Base-by-base conservation (phyloP, 2,329 filamentous ascomycete genomes). In the Trichoderma sp. region DNA sequence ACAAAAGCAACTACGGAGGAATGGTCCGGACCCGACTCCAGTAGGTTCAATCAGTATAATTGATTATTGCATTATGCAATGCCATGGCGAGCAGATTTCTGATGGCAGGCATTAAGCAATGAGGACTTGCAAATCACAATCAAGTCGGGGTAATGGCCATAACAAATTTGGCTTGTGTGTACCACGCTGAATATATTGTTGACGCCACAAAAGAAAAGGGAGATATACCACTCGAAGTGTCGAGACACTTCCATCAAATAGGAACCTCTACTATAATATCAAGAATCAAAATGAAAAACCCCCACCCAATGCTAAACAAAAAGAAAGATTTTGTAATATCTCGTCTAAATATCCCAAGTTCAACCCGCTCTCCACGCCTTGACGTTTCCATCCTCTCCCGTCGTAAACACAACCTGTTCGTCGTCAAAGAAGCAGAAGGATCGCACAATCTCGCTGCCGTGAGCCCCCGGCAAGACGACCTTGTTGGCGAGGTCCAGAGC, bases 391-490 rank as follows among this genome's bases (percentile, higher is more conserved):
- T 91, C 90, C 79, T 91, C 90, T 21, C 90, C 90, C 6, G 86
- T 88, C 63, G 89, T 91, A 76, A 90, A 90, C 6, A 91, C 89
- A 38, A 88, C 84, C 79, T 90, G 87, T 77, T 88, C 87, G 78
- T 90, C 86, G 76, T 92, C 91, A 75, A 91, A 87, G 81, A 92
- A 91, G 82, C 89, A 91, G 79, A 92, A 92, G 16, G 89, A 87
- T 56, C 91, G 86, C 59, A 93, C 89, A 78, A 93, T 87, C 79
- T 93, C 91, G 3, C 88, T 88, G 0, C 90, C 89, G 80, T 93
- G 92, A 4, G 89, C 91, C 0, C 91, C 91, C 0, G 87, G 87
- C 67, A 93, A 81, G n/a, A 87, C 87, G 31, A 93, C 91, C 74
- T 87, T 88, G 14, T 87, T 87, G 18, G 87, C 86, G n/a, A 83